These are phyloP conservation scores for Meira miltonrushii DNA, from an alignment of 1,284 basidiomycete species.

Conservation along the genomic window DNA sequence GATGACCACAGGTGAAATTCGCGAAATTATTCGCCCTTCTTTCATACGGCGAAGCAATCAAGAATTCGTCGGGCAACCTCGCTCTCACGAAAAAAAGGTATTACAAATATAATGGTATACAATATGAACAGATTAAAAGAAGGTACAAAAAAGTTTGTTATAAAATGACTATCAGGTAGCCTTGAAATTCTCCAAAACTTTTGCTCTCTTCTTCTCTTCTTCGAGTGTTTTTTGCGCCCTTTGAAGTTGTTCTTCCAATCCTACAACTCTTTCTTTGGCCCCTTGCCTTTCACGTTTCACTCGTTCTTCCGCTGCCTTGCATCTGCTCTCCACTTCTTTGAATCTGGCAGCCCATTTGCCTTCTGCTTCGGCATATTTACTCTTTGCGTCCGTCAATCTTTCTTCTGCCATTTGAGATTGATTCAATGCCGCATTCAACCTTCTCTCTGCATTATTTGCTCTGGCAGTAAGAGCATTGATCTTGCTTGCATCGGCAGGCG, in stretches of 20 bases:
- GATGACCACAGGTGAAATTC: too few relatives aligned
- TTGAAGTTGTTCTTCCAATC: slow-evolving; percentile 51
- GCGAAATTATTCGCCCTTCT: too few relatives aligned
- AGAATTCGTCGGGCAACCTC: too few relatives aligned
- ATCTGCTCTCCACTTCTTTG: slow-evolving; percentile 70
- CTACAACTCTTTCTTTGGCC: slow-evolving; percentile 69
- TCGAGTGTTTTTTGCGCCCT: slow-evolving; percentile 26
- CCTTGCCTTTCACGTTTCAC: slow-evolving; percentile 92
- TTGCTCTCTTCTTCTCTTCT: slow-evolving; percentile 21
- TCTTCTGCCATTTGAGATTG: slow-evolving; percentile 77
- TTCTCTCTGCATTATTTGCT: slow-evolving; percentile 61
- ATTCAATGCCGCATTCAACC: slow-evolving; percentile 72
- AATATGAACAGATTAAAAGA: too few relatives aligned
- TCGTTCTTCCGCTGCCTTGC: slow-evolving; percentile 82
- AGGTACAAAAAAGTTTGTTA: background rate
- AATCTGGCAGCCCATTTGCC: slow-evolving; percentile 44
- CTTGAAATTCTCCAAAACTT: slow-evolving; percentile 25
- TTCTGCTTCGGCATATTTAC: slow-evolving; percentile 35
- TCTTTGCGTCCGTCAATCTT: slow-evolving; percentile 75
- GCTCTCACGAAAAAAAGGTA: too few relatives aligned
- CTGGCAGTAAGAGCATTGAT: slow-evolving; percentile 32
- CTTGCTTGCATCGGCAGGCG: slow-evolving; percentile 32
- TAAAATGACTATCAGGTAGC: slow-evolving; percentile 12
- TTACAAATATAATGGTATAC: too few relatives aligned
- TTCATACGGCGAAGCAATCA: too few relatives aligned